These are phyloP conservation scores for Schwanniomyces sp. DNA, from an alignment of 805 yeast genomes.

Conservation along the genomic window DNA sequence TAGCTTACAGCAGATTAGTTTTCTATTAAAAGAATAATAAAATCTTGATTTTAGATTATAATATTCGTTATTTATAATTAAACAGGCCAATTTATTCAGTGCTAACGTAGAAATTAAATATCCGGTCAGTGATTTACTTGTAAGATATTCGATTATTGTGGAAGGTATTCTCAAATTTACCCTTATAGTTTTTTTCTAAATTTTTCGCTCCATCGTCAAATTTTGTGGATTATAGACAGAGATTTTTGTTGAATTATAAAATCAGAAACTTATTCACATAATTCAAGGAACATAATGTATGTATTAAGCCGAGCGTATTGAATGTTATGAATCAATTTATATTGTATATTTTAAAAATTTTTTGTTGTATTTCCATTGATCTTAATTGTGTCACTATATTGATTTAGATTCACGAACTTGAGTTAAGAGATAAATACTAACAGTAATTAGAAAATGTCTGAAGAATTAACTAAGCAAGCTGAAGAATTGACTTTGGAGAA, in stretches of 20 bases:
- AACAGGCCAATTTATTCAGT: too few species aligned
- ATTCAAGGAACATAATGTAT: constrained; percentile 1
- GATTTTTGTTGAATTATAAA: background rate
- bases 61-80: too few species aligned
- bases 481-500: constrained; percentile 43
- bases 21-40: too few species aligned
- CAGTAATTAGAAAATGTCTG: constrained; percentile 32
- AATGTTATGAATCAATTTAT: background rate
- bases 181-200: constrained; percentile 5
- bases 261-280: background rate
- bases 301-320: background rate
- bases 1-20: too few species aligned
- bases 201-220: constrained; percentile 12
- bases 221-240: constrained; percentile 6
- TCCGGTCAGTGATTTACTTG: constrained; percentile 5
- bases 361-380: background rate
- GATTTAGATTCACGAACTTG: background rate
- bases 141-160: background rate
- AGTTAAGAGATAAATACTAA: constrained; percentile 1
- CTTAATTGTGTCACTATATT: background rate
- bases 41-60: too few species aligned
- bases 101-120: background rate
- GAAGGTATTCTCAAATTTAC: constrained; percentile 4
- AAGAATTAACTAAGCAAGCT: constrained; percentile 44
- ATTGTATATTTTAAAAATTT: background rate